Base-by-base conservation (phyloP, 768 basidiomycete genomes). In the Suillus subluteus region DNA sequence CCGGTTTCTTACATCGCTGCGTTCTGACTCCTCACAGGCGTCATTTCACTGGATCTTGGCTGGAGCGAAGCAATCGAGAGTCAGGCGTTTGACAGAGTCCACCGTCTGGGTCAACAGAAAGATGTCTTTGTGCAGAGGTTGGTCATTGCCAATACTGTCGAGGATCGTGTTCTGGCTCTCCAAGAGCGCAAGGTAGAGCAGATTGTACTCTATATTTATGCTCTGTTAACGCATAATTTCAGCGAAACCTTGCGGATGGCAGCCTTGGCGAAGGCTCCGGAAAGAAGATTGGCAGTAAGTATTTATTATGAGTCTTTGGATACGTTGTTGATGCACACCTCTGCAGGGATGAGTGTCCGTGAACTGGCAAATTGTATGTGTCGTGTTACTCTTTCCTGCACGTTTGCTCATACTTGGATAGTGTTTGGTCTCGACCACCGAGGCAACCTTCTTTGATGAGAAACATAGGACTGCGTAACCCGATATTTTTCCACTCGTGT, bases 161-260 rank as follows among this genome's bases (percentile, higher is more conserved):
- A 92, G 72, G 87, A 91, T 71, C 82, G 91, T n/a, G 87, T 94
- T 40, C 79, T 91, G 35, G 80, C 79, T 0, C 77, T 92, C 67
- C 90, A 91, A 69, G 82, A 85, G 50, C 80, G 86, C 65, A 90
- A 90, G 81, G 83, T 83, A 65, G 23, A 74, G 66, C 26, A n/a
- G 12, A 30, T 26, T 43, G 41, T 62, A n/a, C 63, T 44, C 3
- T 30, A 62, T 52, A n/a, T 32, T 21, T 55, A 2, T 50, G 48
- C 26, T 12, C n/a, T 30, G 38, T 26, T 26, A 8, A 56, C 5
- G 23, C 65, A 68, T 40, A 66, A 18, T 21, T 50, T 41, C 63
- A 59, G 46, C 62, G 84, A 82, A 78, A 75, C 37, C 81, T 89
- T 13, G 86, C 88, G 9, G 87, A 89, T 72, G 86, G 86, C 11